Evolutionary conservation across 345 rosid genomes (phyloP).

Genomic region (Cochlearia excelsa): DNA sequence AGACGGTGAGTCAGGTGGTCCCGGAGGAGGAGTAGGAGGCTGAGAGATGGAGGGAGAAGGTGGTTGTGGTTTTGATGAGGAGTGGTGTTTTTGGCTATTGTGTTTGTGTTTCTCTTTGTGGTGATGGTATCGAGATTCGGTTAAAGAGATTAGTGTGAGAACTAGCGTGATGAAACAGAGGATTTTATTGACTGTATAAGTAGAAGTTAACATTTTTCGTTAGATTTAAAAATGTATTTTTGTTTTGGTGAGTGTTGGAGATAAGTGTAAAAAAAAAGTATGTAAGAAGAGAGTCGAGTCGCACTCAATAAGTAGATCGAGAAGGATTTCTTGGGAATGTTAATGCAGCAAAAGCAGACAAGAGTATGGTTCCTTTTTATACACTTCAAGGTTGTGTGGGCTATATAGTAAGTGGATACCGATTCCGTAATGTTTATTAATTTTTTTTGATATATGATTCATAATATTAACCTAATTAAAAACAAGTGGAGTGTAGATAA

Average conservation of each 20-base stretch:
- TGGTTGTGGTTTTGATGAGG: constrained; percentile 30
- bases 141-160: constrained; percentile 36
- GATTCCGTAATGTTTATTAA: constrained; percentile 7
- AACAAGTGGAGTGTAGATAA: constrained; percentile 27
- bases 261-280: constrained; percentile 8
- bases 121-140: constrained; percentile 48
- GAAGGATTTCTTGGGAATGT: constrained; percentile 33
- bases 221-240: background rate
- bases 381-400: constrained; percentile 31
- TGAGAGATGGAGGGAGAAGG: constrained; percentile 33
- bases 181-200: constrained; percentile 19
- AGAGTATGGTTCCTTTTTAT: constrained; percentile 32
- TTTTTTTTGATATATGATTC: background rate
- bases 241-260: constrained; percentile 21
- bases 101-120: constrained; percentile 44
- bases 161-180: constrained; percentile 32
- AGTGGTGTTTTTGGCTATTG: constrained; percentile 36
- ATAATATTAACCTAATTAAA: background rate
- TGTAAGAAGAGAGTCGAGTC: constrained; percentile 29
- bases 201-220: constrained; percentile 36
- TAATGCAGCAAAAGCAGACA: constrained; percentile 40
- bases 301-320: constrained; percentile 31
- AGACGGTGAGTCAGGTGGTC: constrained; percentile 34
- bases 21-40: constrained; percentile 44
- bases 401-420: constrained; percentile 33